Conservation (phyloP, 495 filamentous ascomycete species). For the Rusavskia elegans region DNA sequence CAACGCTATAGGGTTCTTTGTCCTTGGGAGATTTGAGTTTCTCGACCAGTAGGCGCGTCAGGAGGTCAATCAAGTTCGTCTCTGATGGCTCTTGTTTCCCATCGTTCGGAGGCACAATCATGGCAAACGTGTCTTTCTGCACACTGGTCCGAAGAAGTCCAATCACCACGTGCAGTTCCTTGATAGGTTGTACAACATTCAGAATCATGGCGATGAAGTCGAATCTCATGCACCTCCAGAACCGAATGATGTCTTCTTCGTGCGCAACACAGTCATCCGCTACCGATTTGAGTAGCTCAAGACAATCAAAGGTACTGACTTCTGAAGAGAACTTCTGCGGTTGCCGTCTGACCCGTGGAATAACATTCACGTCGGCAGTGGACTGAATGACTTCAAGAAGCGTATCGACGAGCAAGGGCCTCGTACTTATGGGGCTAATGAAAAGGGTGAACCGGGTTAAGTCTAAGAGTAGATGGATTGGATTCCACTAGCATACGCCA, state of each 20-base stretch:
- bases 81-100: conserved; percentile 38
- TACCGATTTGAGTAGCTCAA: conserved; percentile 41
- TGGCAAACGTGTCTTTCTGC: conserved; percentile 39
- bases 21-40: conserved; percentile 31
- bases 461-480: conserved; percentile 42
- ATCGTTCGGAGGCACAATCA: conserved; percentile 34
- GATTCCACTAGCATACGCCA: conserved; percentile 24
- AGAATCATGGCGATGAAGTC: conserved; percentile 52
- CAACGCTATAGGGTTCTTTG: conserved; percentile 27
- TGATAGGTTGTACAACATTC: conserved; percentile 37
- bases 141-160: conserved; percentile 44
- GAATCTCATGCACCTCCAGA: conserved; percentile 46
- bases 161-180: conserved; percentile 40
- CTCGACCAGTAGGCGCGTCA: conserved; percentile 44
- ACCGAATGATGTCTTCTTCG: conserved; percentile 25
- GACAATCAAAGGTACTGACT: conserved; percentile 38
- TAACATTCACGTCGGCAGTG: conserved; percentile 40
- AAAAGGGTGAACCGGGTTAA: conserved; percentile 37
- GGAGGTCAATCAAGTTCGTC: conserved; percentile 40
- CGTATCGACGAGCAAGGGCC: conserved; percentile 31
- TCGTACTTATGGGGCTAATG: conserved; percentile 28
- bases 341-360: conserved; percentile 34
- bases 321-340: conserved; percentile 29
- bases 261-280: conserved; percentile 32
- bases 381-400: conserved; percentile 37